Base-by-base conservation (phyloP, 306 rosid genomes). In the Trifolium dubium region DNA sequence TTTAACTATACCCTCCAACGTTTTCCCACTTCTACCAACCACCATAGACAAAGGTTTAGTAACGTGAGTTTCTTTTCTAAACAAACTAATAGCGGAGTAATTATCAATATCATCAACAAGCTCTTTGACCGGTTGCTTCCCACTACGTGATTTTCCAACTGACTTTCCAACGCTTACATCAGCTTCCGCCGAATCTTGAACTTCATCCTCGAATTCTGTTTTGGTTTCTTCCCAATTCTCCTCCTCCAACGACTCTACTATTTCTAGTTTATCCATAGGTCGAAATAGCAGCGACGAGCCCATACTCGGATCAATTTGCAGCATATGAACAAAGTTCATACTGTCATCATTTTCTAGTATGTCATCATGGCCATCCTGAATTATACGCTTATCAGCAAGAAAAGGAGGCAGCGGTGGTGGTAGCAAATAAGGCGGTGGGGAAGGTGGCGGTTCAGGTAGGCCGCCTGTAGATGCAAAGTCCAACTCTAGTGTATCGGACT, bases 171-270 rank as follows among this genome's bases (percentile, higher is more conserved):
- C 81, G 74, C 76, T 79, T 39, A 37, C 75, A 72, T 56, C 76
- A 60, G 75, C 79, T 86, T 89, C 89, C 60, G 80, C 89, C 60
- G 80, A 87, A 44, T 88, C 90, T n/a, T n/a, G 68, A 46, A 80
- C 86, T 8, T 89, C 96, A 64, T 90, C 97, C 75, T 78, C 90
- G 54, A 94, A 92, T 10, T 88, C 92, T 14, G 88, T 61, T 73
- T 73, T 87, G 30, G 96, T 80, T 78, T 94, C 99, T 58, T 83
- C 90, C 99, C 99, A 89, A 41, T 82, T 70, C 64, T 93, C 98
- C 59, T 83, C 93, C 39, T 86, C 91, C 2, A 31, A 50, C 10
- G 43, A 14, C 64, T 86, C 93, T 62, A 56, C 83, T 8, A 47
- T 71, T 76, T 83, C 97, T 30, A 51, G 75, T 40, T 64, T 73